Evolutionary conservation across 345 rosid genomes (phyloP), one percentile per base, ranked within the genome.

Genomic region (Jatropha curcas): DNA sequence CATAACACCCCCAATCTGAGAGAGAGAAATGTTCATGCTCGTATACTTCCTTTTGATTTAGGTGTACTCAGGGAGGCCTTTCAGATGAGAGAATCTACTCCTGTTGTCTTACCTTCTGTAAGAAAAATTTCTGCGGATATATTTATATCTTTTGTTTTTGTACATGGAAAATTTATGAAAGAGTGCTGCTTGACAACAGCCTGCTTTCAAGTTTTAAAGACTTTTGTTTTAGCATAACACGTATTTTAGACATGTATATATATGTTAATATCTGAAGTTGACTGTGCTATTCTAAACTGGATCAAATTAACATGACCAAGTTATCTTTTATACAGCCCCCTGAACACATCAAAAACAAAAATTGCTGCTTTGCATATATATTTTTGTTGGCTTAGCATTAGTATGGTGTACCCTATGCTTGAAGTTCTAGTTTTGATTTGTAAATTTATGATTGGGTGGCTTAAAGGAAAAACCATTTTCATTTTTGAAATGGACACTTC

Each of bases 21-120:
- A 75, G 92, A 84, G 60, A 61, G 81, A 25, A 82, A 73, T 76
- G 72, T 78, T 24, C 83, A 73, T 76, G 72, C 79, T 24, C 83
- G 77, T 20, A 89, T 91, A 72, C 88, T 75, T 65, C 91, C 93
- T 60, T 93, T 93, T 76, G 96, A 89, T 71, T 80, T 93, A 35
- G 91, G 87, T 58, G 79, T 79, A 59, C 98, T 91, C 61, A 76
- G 82, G 53, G 92, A 89, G 72, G 94, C 94, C 75, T 93, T 93
- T 82, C 92, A 82, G 67, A 72, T 91, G 59, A 87, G 80, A 73
- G 98, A 93, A 80, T 77, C 82, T 53, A 67, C 82, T 74, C 89
- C 88, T 51, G 78, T 91, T 69, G 92, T 87, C 31, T 74, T 93
- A 80, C 88, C 97, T 72, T 66, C 71, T 1, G 98, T 91, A 79